Conservation (phyloP, 176 grass and related monocot genomes). For the Canna indica region DNA sequence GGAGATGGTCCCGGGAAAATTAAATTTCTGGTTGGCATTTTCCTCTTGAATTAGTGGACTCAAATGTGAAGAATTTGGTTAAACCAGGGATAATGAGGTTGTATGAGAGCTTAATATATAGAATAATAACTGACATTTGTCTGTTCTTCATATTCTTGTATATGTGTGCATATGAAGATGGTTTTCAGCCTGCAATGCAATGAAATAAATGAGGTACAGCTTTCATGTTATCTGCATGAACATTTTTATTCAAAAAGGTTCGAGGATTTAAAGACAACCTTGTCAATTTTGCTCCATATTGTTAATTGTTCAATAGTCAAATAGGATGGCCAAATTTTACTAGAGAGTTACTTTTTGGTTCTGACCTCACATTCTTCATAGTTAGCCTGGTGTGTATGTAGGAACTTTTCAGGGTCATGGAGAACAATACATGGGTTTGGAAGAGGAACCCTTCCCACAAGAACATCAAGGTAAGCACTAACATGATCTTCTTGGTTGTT, state of each 20-base stretch:
- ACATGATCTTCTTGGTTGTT: too few species aligned
- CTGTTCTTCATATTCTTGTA: too few species aligned
- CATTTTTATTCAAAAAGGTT: too few species aligned
- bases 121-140: not conserved
- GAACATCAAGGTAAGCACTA: conserved; percentile 1
- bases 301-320: too few species aligned
- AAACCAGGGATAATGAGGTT: not conserved
- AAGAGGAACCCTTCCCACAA: not conserved
- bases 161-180: too few species aligned
- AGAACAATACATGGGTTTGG: conserved; percentile 9
- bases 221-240: not conserved
- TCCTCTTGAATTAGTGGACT: not conserved
- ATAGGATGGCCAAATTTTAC: not conserved
- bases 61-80: not conserved
- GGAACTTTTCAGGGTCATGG: not conserved
- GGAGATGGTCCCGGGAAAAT: not conserved
- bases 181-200: too few species aligned
- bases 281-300: too few species aligned
- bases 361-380: not conserved
- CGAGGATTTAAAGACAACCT: too few species aligned
- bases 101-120: not conserved
- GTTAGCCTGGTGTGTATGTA: not conserved
- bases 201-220: not conserved
- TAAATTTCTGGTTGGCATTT: not conserved
- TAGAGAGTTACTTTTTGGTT: not conserved